Conservation (phyloP, 1,139 yeast genomes). For the Candida pseudocylindracea region DNA sequence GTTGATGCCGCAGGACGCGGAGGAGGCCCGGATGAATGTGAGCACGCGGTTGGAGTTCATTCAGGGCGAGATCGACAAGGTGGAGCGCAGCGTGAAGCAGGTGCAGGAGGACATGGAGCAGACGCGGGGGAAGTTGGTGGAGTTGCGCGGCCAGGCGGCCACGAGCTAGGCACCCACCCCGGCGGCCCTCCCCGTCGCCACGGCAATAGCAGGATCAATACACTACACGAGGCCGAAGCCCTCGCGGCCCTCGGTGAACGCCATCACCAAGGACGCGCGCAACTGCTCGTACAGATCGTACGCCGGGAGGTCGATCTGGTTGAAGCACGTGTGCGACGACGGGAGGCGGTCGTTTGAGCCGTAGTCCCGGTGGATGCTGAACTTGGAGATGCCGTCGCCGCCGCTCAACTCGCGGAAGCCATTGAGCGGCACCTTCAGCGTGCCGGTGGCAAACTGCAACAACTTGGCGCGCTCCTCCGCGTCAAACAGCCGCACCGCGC, state of each 20-base stretch:
- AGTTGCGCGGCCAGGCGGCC: slow-evolving; percentile 13
- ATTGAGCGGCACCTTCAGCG: slow-evolving; percentile 86
- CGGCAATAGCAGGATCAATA: no score
- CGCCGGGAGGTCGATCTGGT: slow-evolving; percentile 85
- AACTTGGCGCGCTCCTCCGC: slow-evolving; percentile 86
- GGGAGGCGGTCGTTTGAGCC: slow-evolving; percentile 78
- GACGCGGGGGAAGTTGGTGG: slow-evolving; percentile 24
- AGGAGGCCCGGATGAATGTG: slow-evolving; percentile 68
- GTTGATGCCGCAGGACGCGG: slow-evolving; percentile 65
- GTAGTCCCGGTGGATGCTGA: slow-evolving; percentile 78
- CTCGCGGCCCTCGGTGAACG: slow-evolving; percentile 88
- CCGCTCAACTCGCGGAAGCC: slow-evolving; percentile 88
- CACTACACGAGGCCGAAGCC: no score
- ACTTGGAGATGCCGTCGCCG: slow-evolving; percentile 69
- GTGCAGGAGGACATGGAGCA: slow-evolving; percentile 28
- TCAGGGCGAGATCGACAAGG: slow-evolving; percentile 46
- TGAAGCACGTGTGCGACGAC: slow-evolving; percentile 90
- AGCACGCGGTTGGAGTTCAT: slow-evolving; percentile 78
- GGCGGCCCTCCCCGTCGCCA: slow-evolving; percentile 2
- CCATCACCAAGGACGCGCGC: slow-evolving; percentile 59
- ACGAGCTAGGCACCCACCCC: no score
- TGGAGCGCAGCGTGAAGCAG: slow-evolving; percentile 31
- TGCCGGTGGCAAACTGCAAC: slow-evolving; percentile 92
- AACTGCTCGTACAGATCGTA: slow-evolving; percentile 76
- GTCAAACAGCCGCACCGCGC: slow-evolving; percentile 90